Evolutionary conservation across 1,284 basidiomycete species (phyloP).

Genomic region (Sparassis latifolia): DNA sequence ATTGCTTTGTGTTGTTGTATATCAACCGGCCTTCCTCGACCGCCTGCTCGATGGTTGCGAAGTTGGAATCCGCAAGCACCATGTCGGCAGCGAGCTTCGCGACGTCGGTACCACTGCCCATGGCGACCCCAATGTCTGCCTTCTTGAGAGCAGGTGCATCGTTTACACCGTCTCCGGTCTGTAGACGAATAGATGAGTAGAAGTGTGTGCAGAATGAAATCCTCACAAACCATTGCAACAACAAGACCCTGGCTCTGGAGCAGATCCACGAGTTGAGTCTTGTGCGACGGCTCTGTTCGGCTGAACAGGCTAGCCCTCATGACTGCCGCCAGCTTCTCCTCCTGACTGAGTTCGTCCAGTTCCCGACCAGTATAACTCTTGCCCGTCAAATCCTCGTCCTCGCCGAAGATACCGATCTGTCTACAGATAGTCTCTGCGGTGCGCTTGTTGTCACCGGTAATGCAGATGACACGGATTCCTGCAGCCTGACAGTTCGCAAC

Average conservation of each 20-base stretch:
- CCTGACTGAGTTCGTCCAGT: slow-evolving; percentile 74
- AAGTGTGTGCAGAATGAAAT: background rate
- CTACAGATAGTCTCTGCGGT: slow-evolving; percentile 97
- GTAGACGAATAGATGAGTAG: slow-evolving; percentile 6
- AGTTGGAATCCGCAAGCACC: slow-evolving; percentile 87
- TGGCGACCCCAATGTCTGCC: slow-evolving; percentile 98
- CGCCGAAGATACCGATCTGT: slow-evolving; percentile 89
- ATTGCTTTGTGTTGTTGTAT: slow-evolving; percentile 99
- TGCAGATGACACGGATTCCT: slow-evolving; percentile 94
- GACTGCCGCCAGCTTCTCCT: slow-evolving; percentile 82
- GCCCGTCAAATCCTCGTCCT: slow-evolving; percentile 77
- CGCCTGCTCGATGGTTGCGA: slow-evolving; percentile 90
- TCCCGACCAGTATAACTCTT: slow-evolving; percentile 96
- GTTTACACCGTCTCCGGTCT: slow-evolving; percentile 94
- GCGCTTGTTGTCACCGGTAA: slow-evolving; percentile 97
- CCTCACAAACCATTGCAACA: slow-evolving; percentile 85
- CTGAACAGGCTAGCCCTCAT: slow-evolving; percentile 86
- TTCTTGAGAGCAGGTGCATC: slow-evolving; percentile 96
- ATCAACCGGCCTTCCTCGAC: slow-evolving; percentile 97
- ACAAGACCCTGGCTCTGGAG: slow-evolving; percentile 90
- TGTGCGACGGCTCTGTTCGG: slow-evolving; percentile 93
- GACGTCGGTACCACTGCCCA: slow-evolving; percentile 98
- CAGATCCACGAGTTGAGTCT: slow-evolving; percentile 91
- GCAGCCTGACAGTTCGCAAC: slow-evolving; percentile 89
- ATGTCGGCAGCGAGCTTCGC: slow-evolving; percentile 98